Evolutionary conservation across 192 early-diverging fungal species (phyloP).

Genomic region (Geosiphon pyriformis): DNA sequence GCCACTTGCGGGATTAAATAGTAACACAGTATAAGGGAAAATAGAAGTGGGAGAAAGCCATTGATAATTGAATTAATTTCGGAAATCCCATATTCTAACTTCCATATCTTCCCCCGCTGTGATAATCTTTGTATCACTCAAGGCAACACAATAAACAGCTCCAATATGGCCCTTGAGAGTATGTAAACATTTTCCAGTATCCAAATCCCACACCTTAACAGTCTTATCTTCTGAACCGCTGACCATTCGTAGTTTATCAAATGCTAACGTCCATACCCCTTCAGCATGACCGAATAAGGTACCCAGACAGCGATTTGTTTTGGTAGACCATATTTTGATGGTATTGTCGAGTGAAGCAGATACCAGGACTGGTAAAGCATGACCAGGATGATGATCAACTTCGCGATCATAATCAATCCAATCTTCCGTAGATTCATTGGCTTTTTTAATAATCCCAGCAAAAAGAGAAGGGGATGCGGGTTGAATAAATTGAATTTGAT

Average conservation of each 20-base stretch:
- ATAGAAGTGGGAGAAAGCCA: too few relatives aligned
- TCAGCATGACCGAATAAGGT: constrained; percentile 79
- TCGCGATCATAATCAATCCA: neutral
- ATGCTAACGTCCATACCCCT: constrained; percentile 75
- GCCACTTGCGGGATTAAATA: too few relatives aligned
- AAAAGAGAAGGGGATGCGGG: constrained; percentile 27
- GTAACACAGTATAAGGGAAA: too few relatives aligned
- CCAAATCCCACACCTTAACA: constrained; percentile 73
- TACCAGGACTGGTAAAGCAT: constrained; percentile 53
- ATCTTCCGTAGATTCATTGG: neutral
- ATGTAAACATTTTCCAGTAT: constrained; percentile 61
- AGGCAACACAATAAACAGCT: constrained; percentile 72
- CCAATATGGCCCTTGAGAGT: constrained; percentile 59
- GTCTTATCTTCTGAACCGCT: constrained; percentile 63
- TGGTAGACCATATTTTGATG: constrained; percentile 89
- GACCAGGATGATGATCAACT: neutral
- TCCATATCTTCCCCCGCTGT: constrained; percentile 81
- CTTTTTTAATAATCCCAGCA: constrained; percentile 21
- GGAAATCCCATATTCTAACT: constrained; percentile 80
- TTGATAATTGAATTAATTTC: too few relatives aligned
- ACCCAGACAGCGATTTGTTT: constrained; percentile 67
- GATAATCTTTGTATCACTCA: constrained; percentile 85
- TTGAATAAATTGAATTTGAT: constrained; percentile 56
- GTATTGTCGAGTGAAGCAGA: constrained; percentile 82
- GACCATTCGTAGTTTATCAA: constrained; percentile 70